Conservation (phyloP, 805 yeast genomes). For the Torulaspora delbrueckii region DNA sequence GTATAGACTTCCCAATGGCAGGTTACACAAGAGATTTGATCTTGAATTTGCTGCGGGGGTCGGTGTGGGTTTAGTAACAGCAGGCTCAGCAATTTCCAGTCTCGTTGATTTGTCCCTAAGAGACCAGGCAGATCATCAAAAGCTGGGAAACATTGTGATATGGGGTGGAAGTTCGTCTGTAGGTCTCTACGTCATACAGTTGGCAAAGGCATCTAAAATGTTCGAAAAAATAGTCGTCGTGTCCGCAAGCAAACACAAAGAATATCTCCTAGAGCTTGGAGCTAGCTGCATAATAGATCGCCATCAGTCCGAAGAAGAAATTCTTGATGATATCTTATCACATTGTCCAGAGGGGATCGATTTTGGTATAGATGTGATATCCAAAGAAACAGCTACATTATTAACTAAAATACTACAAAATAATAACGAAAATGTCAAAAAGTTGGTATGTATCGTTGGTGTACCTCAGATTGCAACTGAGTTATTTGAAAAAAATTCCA, state of each 20-base stretch:
- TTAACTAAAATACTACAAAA: constrained; percentile 32
- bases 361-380: constrained; percentile 43
- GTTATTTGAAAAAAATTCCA: constrained; percentile 6
- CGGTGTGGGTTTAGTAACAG: constrained; percentile 47
- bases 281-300: constrained; percentile 42
- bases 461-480: constrained; percentile 27
- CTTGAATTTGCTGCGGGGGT: constrained; percentile 42
- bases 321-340: constrained; percentile 19
- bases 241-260: constrained; percentile 40
- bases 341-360: constrained; percentile 30
- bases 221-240: constrained; percentile 40
- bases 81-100: constrained; percentile 36
- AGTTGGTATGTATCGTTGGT: constrained; percentile 41
- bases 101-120: constrained; percentile 8
- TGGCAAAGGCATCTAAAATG: constrained; percentile 38
- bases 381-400: constrained; percentile 37
- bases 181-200: constrained; percentile 41
- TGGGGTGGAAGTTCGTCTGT: constrained; percentile 50
- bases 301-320: constrained; percentile 24
- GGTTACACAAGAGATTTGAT: constrained; percentile 6
- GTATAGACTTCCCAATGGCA: constrained; percentile 19
- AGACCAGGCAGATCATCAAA: constrained; percentile 9
- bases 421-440: constrained; percentile 12
- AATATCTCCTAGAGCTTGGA: constrained; percentile 38
- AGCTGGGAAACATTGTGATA: constrained; percentile 30